Base-by-base conservation (phyloP, 805 yeast genomes). In the Ogataea corticis region DNA sequence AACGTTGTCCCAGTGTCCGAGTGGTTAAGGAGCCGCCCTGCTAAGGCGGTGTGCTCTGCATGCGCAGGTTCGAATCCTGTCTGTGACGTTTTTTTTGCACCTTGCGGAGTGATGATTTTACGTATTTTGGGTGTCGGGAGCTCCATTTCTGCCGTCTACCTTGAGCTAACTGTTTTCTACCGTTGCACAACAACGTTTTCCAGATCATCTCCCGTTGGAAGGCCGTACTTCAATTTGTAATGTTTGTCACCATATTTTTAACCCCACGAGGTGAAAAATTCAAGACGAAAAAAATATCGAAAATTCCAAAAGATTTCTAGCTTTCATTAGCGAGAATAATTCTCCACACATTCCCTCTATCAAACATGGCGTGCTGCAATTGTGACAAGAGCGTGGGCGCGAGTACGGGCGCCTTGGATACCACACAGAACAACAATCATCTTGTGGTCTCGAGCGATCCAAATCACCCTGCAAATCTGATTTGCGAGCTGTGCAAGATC, bases 31-130 rank as follows among this genome's bases (percentile, higher is more conserved):
- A 80, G 83, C 77, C 78, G 77, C 83, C 83, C 83, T 78, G 83
- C 83, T 78, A 76, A 83, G 89, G 88, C 87, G 80, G 82, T 83
- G 87, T 85, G 88, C 80, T 83, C 75, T 83, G 82, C 88, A 85
- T 80, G 83, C 96, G 96, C 96, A 88, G 95, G 96, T 88, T 88
- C 96, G 96, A 88, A 88, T 88, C 96, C 95, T 88, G 96, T 87
- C 95, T 85, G 95, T 88, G 87, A 86, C 96, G 96, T 57, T 64
- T 67, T 71, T 72, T 78, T 77, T 66, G 56, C 44, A 35, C 37
- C 48, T 46, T 38, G n/a, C n/a, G n/a, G 11, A 33, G 14, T 9
- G 25, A 5, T 21, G 5, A 6, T 21, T 27, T 27, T 28, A 29
- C 23, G 7, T 23, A 15, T 14, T 23, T 14, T 25, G 10, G n/a